Percentiles rank a stretch among this genome's conserved stretches.
phyloP scores from a whole-genome alignment of 768 basidiomycete species.

The Auricularia heimuer region DNA sequence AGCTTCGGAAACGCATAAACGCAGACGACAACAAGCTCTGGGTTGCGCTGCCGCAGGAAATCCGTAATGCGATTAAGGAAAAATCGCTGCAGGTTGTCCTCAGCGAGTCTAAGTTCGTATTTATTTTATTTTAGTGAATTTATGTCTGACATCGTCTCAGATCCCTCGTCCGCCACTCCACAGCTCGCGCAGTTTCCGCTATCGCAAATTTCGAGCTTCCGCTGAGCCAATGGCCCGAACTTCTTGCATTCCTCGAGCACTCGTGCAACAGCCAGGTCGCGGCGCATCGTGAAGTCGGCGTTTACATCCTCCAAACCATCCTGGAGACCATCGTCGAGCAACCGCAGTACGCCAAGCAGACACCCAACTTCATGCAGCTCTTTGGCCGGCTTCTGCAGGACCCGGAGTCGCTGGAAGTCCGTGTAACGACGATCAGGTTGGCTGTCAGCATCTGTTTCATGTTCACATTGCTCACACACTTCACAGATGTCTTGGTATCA shows the following conservation, averaged over 20 bases:
- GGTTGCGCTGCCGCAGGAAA: constrained; percentile 53
- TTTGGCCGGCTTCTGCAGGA: constrained; percentile 67
- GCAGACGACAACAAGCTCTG: constrained; percentile 76
- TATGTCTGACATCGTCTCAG: constrained; percentile 30
- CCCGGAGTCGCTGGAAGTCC: constrained; percentile 79
- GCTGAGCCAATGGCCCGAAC: constrained; percentile 68
- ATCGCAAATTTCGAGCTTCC: constrained; percentile 86
- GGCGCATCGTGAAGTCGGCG: constrained; percentile 82
- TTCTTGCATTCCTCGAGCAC: constrained; percentile 79
- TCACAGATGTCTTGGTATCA: constrained; percentile 70
- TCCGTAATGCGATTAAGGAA: constrained; percentile 76
- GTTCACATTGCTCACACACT: neutral
- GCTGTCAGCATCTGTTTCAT: constrained; percentile 9
- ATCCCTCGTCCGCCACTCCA: constrained; percentile 83
- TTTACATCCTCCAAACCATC: constrained; percentile 82
- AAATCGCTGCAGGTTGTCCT: constrained; percentile 73
- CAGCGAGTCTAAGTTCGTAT: constrained; percentile 61
- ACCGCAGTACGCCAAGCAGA: constrained; percentile 54
- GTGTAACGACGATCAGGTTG: constrained; percentile 80
- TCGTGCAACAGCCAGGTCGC: constrained; percentile 60
- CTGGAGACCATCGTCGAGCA: constrained; percentile 86
- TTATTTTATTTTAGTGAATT: constrained; percentile 3
- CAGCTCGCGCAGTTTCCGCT: constrained; percentile 85
- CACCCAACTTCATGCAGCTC: constrained; percentile 66
- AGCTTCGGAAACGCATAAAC: constrained; percentile 85